Conservation (phyloP, 2,329 filamentous ascomycete species). For the Colletotrichum limetticola region DNA sequence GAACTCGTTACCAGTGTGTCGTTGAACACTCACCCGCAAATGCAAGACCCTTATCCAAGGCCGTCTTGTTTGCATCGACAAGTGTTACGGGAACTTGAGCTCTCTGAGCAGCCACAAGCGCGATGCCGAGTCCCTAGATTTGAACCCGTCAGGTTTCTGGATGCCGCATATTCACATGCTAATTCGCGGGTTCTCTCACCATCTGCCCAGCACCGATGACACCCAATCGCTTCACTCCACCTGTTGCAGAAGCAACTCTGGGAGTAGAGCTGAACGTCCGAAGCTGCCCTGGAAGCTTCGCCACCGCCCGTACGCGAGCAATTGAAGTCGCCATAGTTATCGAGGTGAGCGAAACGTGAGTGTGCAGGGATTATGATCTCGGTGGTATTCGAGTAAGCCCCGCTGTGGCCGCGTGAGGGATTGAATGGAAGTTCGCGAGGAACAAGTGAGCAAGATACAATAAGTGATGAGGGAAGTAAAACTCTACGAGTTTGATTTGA, state of each 20-base stretch:
- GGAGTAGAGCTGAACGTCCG: constrained; percentile 78
- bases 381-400: background rate
- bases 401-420: background rate
- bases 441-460: background rate
- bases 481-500: constrained; percentile 3
- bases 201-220: constrained; percentile 97
- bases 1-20: background rate
- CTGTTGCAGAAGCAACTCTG: constrained; percentile 62
- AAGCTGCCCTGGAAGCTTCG: constrained; percentile 48
- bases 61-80: constrained; percentile 84
- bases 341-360: constrained; percentile 19
- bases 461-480: background rate
- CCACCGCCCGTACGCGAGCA: constrained; percentile 21
- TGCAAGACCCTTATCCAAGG: constrained; percentile 87
- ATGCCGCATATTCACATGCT: constrained; percentile 47
- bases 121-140: constrained; percentile 88
- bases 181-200: constrained; percentile 63
- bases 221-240: constrained; percentile 84
- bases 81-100: constrained; percentile 87
- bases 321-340: constrained; percentile 33
- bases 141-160: constrained; percentile 37
- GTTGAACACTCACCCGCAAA: constrained; percentile 76
- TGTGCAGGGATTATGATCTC: constrained; percentile 19
- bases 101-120: constrained; percentile 88
- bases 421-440: background rate